A percentile compares a stretch with the other conserved stretches of the same genome.
phyloP scores from a whole-genome alignment of 2,329 filamentous ascomycete genomes.

The Exophiala sideris region DNA sequence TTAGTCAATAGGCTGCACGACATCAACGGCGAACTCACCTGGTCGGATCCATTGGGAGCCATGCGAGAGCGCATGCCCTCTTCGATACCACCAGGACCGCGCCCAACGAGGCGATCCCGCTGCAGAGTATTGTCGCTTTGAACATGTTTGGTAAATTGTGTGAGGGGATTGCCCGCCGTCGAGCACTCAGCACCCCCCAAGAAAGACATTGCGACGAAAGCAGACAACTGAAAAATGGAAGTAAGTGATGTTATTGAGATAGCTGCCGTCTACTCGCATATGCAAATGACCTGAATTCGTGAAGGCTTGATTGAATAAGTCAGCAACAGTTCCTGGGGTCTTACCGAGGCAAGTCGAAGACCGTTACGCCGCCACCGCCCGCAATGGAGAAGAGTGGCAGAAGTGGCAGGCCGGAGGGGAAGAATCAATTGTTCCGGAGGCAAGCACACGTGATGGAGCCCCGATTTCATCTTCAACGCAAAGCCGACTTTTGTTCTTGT shows the following conservation, averaged over 20 bases:
- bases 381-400: too few relatives aligned
- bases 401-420: too few relatives aligned
- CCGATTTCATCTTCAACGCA: too few relatives aligned
- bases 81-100: conserved; percentile 66
- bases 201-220: conserved; percentile 73
- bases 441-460: too few relatives aligned
- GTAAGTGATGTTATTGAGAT: too few relatives aligned
- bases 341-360: too few relatives aligned
- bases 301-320: too few relatives aligned
- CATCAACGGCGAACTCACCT: conserved; percentile 45
- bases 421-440: too few relatives aligned
- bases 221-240: neutral
- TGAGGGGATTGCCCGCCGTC: conserved; percentile 89
- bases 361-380: too few relatives aligned
- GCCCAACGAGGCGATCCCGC: conserved; percentile 78
- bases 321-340: too few relatives aligned
- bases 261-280: too few relatives aligned
- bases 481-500: too few relatives aligned
- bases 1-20: conserved; percentile 28
- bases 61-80: conserved; percentile 74
- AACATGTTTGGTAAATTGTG: conserved; percentile 95
- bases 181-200: conserved; percentile 95
- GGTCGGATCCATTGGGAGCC: conserved; percentile 69
- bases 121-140: conserved; percentile 95
- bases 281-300: neutral